Base-by-base conservation (phyloP, 192 early-diverging fungal genomes). In the Paraglomus brasilianum region DNA sequence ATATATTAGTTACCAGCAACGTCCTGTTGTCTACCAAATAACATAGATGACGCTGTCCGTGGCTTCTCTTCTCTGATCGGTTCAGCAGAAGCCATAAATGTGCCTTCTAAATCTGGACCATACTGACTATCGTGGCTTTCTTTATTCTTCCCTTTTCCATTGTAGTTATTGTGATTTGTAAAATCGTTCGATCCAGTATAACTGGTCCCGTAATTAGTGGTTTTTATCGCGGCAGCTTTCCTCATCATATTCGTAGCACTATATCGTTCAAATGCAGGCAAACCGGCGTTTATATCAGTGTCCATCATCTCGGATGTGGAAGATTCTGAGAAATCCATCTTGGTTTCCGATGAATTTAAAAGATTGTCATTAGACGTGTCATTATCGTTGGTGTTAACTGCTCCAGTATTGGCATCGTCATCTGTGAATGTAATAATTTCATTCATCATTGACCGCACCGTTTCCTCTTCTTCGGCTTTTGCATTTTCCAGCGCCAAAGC, bases 1-100 rank as follows among this genome's bases (percentile, higher is more conserved):
- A 13, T 49, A 51, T 14, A 52, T 50, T 5, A 51, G 15, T 40
- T 73, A 82, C 83, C 83, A 24, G 86, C 85, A 0, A 92, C 86
- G 73, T 92, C 91, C 59, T 92, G 91, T 68, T 91, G 89, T 36
- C 81, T 79, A 8, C 78, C 78, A 73, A 84, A 78, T 66, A 77
- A 57, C 72, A 81, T 81, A 2, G 62, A 17, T 42, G 67, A 55
- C 1, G 38, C 41, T 2, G 39, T 17, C 17, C 39, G 55, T 15
- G 47, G 14, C 22, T 69, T 69, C 36, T 69, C 67, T 46, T 58
- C 52, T 24, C 58, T 55, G 9, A 46, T 13, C 7, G 4, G 17
- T 10, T 40, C 30, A 24, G 8, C 8, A n/a, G 15, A 57, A 46
- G 44, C 67, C 15, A 13, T 5, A 41, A 30, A 5, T n/a, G n/a